A percentile compares a stretch with the other conserved stretches of the same genome.
Conservation (phyloP, 192 early-diverging fungal species). For the Coemansia sp. region DNA sequence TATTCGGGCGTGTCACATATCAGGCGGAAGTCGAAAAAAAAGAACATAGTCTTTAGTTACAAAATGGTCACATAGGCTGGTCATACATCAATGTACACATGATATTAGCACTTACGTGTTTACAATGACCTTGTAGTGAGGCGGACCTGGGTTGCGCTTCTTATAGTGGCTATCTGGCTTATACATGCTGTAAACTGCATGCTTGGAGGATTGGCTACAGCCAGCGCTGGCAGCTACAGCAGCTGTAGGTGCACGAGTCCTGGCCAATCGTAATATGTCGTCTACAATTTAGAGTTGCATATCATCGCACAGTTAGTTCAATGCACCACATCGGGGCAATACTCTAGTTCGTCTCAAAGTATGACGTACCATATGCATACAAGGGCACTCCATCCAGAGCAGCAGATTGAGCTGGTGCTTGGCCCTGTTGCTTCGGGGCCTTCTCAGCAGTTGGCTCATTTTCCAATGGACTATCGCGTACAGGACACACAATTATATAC, state of each 20-base stretch:
- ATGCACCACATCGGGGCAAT: neutral
- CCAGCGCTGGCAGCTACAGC: neutral
- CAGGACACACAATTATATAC: constrained; percentile 25
- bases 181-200: constrained; percentile 27
- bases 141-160: constrained; percentile 35
- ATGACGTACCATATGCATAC: constrained; percentile 11
- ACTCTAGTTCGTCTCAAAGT: too few relatives aligned
- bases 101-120: constrained; percentile 20
- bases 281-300: constrained; percentile 10
- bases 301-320: neutral
- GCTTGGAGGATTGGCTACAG: neutral
- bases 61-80: neutral
- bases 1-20: neutral
- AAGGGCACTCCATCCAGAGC: neutral
- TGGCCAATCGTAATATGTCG: constrained; percentile 17
- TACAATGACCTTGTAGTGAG: constrained; percentile 31
- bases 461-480: neutral
- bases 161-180: constrained; percentile 34
- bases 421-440: neutral
- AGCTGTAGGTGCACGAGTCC: neutral
- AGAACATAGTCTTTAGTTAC: neutral
- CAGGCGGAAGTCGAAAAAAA: neutral
- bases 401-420: neutral
- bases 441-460: neutral
- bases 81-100: neutral